Evolutionary conservation across 805 yeast species (phyloP), one percentile per base, ranked within the genome.

Genomic region (Nakazawaea wickerhamii): DNA sequence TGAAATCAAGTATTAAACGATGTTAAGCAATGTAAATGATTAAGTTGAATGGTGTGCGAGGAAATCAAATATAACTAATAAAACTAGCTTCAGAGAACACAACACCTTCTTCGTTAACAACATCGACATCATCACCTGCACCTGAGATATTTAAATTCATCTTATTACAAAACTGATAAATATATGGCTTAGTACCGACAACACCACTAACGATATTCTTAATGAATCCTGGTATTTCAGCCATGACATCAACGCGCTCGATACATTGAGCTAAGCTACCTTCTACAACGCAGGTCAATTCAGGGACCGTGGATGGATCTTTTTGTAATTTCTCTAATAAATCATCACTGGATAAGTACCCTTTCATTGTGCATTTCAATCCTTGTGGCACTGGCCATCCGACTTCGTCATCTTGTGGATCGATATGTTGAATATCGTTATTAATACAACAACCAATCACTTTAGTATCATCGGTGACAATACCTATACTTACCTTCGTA

Each of bases 171-270:
- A 78, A 93, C 68, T 93, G 98, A 65, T 90, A 93, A 55, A 93
- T 91, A 68, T 77, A 91, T n/a, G 99, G 99, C 60, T 84, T 86
- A 21, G 98, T 82, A 39, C 98, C 99, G 13, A 93, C 93, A 42
- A 91, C 95, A 45, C 95, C 96, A 48, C 90, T 79, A 36, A 87
- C 98, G 46, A 93, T 84, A 54, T 81, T 84, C 67, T 91, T 93
- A 52, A 93, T 95, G 64, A 93, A 89, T 49, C 78, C 81, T 21
- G 99, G 99, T 46, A 93, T 82, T 66, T 93, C 98, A 40, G 89
- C 86, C 97, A 93, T 89, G 46, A 93, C 98, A 64, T 93, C 99
- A 45, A 93, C 90, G 59, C 98, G 80, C 67, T 88, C 97, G 40
- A 87, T 79, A 47, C 86, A 64, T 36, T 71, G 67, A 14, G 60